Base-by-base conservation (phyloP, 1,284 basidiomycete genomes). In the Austroboletus niveus region DNA sequence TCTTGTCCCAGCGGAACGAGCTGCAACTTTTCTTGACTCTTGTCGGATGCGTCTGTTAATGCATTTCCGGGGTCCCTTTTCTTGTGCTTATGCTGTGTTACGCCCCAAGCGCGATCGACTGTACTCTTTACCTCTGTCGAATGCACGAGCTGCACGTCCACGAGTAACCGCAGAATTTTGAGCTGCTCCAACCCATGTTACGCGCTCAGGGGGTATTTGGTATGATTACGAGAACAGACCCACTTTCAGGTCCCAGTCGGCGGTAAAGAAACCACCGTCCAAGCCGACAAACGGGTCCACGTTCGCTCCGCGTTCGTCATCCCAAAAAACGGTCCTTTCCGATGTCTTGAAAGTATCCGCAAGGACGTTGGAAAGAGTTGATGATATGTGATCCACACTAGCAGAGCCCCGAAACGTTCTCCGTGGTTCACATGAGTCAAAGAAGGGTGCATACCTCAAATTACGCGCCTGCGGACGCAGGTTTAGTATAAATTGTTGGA, bases 81-180 rank as follows among this genome's bases (percentile, higher is more conserved):
- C 77, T 88, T 89, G 69, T 89, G 84, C 60, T 89, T 89, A 65
- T 84, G 84, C 60, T 87, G 85, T 50, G 81, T 78, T 62, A 89
- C 85, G 61, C 88, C 88, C 87, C 89, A 90, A 46, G 87, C 88
- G 65, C 81, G 81, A 76, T 92, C 89, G 68, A 92, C 86, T 49
- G 74, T 74, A 47, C 70, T 75, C 70, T 88, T 89, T 64, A 89
- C 78, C 48, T 84, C 82, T 41, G 73, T 65, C 57, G 79, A 80
- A 63, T 90, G 84, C 35, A 74, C 73, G 4, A 92, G 78, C 62
- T 91, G 89, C 59, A 89, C 72, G 66, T 92, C 89, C 52, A 91
- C 87, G 30, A 92, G 77, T 63, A 88, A 81, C 30, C 89, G 84
- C 50, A 92, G 73, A 52, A 91, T 79, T 70, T 82, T 85, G 68